phyloP scores from a whole-genome alignment of 768 basidiomycete genomes.

The Fibroporia radiculosa region DNA sequence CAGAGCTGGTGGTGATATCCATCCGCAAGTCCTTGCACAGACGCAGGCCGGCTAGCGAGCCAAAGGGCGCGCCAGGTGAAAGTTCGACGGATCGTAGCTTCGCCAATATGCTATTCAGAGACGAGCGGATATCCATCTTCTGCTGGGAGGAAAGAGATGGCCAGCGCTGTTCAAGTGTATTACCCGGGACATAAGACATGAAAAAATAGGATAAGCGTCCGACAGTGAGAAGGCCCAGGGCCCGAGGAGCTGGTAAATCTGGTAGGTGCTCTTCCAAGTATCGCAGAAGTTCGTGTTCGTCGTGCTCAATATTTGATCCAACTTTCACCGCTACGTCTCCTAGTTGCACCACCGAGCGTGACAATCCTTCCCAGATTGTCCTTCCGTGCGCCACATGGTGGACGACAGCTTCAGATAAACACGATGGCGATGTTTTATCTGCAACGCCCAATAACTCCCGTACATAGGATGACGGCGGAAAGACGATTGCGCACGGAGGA shows the following conservation, averaged over 20 bases:
- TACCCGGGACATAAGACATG: conserved; percentile 10
- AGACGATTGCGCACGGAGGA: conserved; percentile 2
- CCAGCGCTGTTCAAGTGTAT: conserved; percentile 14
- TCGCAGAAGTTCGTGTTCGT: conserved; percentile 9
- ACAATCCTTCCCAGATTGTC: conserved; percentile 4
- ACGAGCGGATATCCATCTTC: conserved; percentile 5
- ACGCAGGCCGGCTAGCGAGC: conserved; percentile 3
- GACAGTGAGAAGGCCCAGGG: conserved; percentile 2
- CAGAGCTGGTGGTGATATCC: conserved; percentile 2
- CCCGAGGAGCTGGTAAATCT: background rate
- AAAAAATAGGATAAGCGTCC: conserved; percentile 8
- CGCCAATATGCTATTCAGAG: conserved; percentile 1
- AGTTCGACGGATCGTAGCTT: conserved; percentile 2
- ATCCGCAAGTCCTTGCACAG: conserved; percentile 10
- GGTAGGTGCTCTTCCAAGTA: conserved; percentile 5
- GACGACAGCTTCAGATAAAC: conserved; percentile 1
- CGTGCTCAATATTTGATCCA: conserved; percentile 7
- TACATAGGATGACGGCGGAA: background rate
- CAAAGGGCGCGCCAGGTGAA: conserved; percentile 5
- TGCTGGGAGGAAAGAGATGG: conserved; percentile 1
- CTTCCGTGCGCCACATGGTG: background rate
- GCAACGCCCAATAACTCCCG: background rate
- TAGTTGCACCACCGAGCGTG: conserved; percentile 9
- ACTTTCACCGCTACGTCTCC: conserved; percentile 9
- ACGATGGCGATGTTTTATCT: background rate